Base-by-base conservation (phyloP, 371 early-diverging fungal genomes). In the Synchytrium microbalum region DNA sequence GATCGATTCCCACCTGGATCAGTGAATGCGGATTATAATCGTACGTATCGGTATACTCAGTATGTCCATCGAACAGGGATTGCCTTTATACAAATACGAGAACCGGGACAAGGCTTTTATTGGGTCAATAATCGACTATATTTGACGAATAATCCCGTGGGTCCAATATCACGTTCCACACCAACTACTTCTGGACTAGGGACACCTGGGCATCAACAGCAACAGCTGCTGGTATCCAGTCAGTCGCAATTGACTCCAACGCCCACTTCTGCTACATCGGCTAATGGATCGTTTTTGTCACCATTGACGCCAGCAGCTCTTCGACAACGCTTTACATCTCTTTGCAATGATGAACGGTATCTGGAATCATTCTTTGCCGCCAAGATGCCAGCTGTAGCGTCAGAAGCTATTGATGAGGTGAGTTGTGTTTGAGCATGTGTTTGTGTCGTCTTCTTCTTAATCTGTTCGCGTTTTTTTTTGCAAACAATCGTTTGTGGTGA, bases 21-120 rank as follows among this genome's bases (percentile, higher is more conserved):
- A 19, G 68, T 89, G 2, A 71, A 71, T 72, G 86, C 94, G 0
- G 89, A 87, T 71, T 75, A 80, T 58, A 80, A 89, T 28, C 79
- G 84, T 0, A 77, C 73, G 0, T 88, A 84, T 76, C 80, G 83
- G 71, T 82, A 88, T 69, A 88, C 92, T 60, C 98, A 98, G 69
- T 95, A 87, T 63, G 85, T 96, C 27, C 96, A 96, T 73, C 81
- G 88, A 52, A 86, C 88, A 0, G 98, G 98, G 0, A 86, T 87
- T 1, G 92, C 92, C 1, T 92, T 95, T 82, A 85, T 97, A 27
- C 95, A 93, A 70, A 88, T 96, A 16, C 79, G 88, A 19, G 81
- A 80, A 28, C 72, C 78, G 3, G 85, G 83, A 2, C 71, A 84
- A 2, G 94, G 95, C 0, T 91, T 93, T 62, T 83, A 85, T 59